These are phyloP conservation scores for Citeromyces nyonsensis DNA, from an alignment of 805 yeast species.

Conservation along the genomic window DNA sequence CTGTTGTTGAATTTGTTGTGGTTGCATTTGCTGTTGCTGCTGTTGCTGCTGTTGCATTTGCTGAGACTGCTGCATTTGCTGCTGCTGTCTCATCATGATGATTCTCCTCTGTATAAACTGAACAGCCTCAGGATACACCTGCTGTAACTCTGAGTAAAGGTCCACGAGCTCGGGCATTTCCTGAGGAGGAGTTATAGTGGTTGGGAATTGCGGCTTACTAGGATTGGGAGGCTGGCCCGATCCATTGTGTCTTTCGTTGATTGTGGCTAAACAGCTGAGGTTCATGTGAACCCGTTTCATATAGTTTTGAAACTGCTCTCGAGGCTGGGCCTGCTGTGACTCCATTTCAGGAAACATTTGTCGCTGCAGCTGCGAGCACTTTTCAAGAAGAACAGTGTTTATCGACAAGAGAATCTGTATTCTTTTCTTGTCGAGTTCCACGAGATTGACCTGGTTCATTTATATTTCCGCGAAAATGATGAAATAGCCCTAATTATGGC, in stretches of 20 bases:
- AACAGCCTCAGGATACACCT: slow-evolving; percentile 38
- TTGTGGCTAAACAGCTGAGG: slow-evolving; percentile 18
- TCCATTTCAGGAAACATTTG: slow-evolving; percentile 7
- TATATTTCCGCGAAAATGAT: too few species aligned
- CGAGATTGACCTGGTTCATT: background rate
- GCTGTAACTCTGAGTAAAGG: slow-evolving; percentile 28
- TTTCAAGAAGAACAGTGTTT: slow-evolving; percentile 15
- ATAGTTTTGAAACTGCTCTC: slow-evolving; percentile 15
- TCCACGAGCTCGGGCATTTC: slow-evolving; percentile 37
- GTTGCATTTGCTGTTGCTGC: slow-evolving; percentile 1
- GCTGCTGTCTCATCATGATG: slow-evolving; percentile 3
- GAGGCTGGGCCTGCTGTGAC: slow-evolving; percentile 7
- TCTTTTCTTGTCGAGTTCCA: slow-evolving; percentile 16
- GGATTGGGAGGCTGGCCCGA: slow-evolving; percentile 9
- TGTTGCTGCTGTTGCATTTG: slow-evolving; percentile 1
- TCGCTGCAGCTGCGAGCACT: slow-evolving; percentile 13
- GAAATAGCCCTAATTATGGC: too few species aligned
- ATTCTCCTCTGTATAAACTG: slow-evolving; percentile 17
- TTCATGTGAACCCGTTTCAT: slow-evolving; percentile 19
- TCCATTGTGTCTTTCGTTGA: slow-evolving; percentile 16
- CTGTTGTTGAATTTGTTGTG: slow-evolving; percentile 1
- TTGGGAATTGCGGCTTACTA: slow-evolving; percentile 22
- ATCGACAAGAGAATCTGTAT: slow-evolving; percentile 17
- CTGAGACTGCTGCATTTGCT: slow-evolving; percentile 5
- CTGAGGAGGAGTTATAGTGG: slow-evolving; percentile 35